Percentiles rank a stretch among this genome's conserved stretches.
These are phyloP conservation scores for Lagerstroemia speciosa DNA, from an alignment of 345 rosid genomes.

Conservation along the genomic window DNA sequence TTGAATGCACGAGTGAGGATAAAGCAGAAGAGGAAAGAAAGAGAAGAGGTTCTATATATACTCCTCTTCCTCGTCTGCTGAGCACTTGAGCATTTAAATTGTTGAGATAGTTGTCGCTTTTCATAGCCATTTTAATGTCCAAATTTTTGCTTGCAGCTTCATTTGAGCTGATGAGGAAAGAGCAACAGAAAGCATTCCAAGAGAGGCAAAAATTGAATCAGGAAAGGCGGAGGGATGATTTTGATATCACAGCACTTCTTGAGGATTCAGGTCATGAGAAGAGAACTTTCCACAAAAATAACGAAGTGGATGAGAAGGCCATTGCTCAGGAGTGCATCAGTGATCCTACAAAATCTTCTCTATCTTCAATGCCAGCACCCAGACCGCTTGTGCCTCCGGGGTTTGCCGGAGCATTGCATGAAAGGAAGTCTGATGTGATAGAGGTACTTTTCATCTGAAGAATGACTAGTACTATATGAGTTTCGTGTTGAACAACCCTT, in stretches of 20 bases:
- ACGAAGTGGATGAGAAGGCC: constrained; percentile 30
- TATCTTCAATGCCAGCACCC: constrained; percentile 39
- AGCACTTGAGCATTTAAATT: neutral
- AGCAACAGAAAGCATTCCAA: constrained; percentile 74
- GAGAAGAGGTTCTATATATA: constrained; percentile 65
- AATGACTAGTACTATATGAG: neutral
- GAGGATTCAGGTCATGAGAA: constrained; percentile 62
- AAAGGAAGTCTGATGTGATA: constrained; percentile 23
- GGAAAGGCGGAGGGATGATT: constrained; percentile 46
- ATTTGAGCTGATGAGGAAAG: constrained; percentile 93
- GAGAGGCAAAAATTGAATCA: constrained; percentile 65
- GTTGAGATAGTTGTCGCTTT: neutral
- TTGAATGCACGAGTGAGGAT: constrained; percentile 63
- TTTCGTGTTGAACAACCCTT: neutral
- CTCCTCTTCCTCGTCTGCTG: constrained; percentile 8
- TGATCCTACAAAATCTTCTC: constrained; percentile 33
- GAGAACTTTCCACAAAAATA: constrained; percentile 28
- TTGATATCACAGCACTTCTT: constrained; percentile 51
- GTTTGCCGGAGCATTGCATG: constrained; percentile 53
- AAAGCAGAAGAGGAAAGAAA: constrained; percentile 94
- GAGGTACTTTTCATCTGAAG: constrained; percentile 33
- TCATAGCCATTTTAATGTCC: neutral
- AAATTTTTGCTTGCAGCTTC: constrained; percentile 42
- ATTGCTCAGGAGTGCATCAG: constrained; percentile 13
- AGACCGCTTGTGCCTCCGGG: constrained; percentile 99